Evolutionary conservation across 345 rosid genomes (phyloP).

Genomic region (Gossypium australe): DNA sequence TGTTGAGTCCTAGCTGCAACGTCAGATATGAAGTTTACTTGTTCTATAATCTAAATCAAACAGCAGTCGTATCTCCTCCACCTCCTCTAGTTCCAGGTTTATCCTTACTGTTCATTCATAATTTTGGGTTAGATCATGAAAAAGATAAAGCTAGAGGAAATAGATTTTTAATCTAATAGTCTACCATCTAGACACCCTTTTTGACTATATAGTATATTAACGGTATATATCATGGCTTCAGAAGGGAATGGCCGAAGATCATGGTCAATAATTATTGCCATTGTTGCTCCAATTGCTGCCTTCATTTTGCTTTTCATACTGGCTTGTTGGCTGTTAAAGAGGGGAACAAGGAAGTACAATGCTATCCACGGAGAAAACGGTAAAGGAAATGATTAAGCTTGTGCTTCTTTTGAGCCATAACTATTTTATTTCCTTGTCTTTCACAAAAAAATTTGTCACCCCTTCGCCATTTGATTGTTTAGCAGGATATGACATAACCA

Average conservation of each 20-base stretch:
- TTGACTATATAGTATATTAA: not conserved
- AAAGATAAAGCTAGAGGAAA: too few species aligned
- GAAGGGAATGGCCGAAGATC: not conserved
- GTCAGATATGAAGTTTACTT: not conserved
- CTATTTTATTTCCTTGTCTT: too few species aligned
- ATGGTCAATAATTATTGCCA: not conserved
- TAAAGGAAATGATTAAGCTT: too few species aligned
- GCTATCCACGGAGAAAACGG: too few species aligned
- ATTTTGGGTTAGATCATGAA: not conserved
- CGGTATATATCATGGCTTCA: not conserved
- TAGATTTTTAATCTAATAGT: too few species aligned
- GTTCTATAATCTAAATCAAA: not conserved
- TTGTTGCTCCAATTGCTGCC: not conserved
- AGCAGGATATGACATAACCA: not conserved
- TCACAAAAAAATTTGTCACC: not conserved
- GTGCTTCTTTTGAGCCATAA: too few species aligned
- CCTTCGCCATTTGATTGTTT: not conserved
- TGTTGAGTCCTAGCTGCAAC: constrained; percentile 15
- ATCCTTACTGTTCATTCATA: not conserved
- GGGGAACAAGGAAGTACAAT: too few species aligned
- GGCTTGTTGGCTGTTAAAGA: too few species aligned
- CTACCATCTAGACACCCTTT: not conserved
- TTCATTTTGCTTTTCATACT: too few species aligned
- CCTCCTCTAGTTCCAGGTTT: not conserved
- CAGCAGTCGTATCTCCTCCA: not conserved